Evolutionary conservation across 2,329 filamentous ascomycete genomes (phyloP).

Genomic region (Didymella pomorum): DNA sequence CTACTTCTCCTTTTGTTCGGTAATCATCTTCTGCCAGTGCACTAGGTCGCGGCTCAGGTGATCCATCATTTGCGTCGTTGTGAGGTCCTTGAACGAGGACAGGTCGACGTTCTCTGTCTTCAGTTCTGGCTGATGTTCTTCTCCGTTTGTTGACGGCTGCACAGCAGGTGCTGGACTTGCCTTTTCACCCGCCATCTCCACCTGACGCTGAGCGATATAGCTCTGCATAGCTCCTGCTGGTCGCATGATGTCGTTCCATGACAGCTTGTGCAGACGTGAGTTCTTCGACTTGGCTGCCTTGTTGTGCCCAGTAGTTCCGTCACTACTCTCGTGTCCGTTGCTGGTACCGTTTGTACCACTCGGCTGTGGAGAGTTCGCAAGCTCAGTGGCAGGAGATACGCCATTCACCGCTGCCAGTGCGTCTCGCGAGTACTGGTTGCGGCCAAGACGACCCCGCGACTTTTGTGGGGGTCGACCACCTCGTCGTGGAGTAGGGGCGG

Average conservation of each 20-base stretch:
- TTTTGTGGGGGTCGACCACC: conserved; percentile 48
- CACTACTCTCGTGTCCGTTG: conserved; percentile 60
- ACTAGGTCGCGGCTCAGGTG: conserved; percentile 79
- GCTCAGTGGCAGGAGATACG: conserved; percentile 43
- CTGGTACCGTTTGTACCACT: conserved; percentile 42
- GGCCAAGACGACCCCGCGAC: conserved; percentile 45
- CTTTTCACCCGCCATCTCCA: conserved; percentile 77
- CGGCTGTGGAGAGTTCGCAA: conserved; percentile 43
- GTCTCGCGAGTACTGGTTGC: conserved; percentile 51
- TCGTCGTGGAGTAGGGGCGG: conserved; percentile 42
- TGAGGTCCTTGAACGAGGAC: conserved; percentile 72
- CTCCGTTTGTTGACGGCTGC: conserved; percentile 37
- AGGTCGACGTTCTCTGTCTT: conserved; percentile 55
- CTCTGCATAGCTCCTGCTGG: conserved; percentile 85
- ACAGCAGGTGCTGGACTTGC: conserved; percentile 37
- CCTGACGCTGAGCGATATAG: conserved; percentile 87
- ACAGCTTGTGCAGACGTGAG: conserved; percentile 67
- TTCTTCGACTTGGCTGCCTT: conserved; percentile 67
- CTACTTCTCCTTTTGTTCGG: conserved; percentile 42
- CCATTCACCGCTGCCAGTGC: conserved; percentile 45
- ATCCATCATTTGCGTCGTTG: conserved; percentile 90
- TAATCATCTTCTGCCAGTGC: conserved; percentile 75
- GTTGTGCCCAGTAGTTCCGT: conserved; percentile 64
- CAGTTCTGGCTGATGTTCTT: conserved; percentile 27
- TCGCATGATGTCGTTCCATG: conserved; percentile 87